Evolutionary conservation across 345 rosid genomes (phyloP), one percentile per base, ranked within the genome.

Genomic region (Aegle marmelos): DNA sequence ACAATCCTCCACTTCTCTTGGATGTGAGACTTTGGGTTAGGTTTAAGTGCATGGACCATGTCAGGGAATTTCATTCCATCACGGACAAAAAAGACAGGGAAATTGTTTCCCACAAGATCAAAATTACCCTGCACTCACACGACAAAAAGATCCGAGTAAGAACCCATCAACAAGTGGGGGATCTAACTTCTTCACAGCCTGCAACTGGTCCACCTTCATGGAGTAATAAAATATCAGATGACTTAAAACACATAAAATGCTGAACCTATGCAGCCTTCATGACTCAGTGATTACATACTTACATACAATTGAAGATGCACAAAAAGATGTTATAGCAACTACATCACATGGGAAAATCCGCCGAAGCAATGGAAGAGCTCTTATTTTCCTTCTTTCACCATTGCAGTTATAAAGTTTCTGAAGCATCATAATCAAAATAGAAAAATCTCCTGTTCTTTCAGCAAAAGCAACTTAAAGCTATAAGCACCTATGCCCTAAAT

Each of bases 1-100:
- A 96, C 56, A 56, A 96, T 90, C 86, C 99, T 92, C 99, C 99
- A 94, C 65, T 85, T 88, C 91, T 96, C 99, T 80, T 94, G 99
- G 81, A 96, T 83, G 85, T 96, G 97, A 64, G 99, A 86, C 87
- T 92, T 94, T 9, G 99, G 99, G 64, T 96, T 96, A n/a, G 99
- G 99, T 78, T 96, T 96, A 63, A 96, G 85, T 3, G 98, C 87
- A 85, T 96, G 99, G 22, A 96, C 89, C 93, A 91, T 82, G 84
- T 96, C 99, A 31, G 98, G 98, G 88, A 96, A 96, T 74, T 96
- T 91, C 90, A 96, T 92, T 70, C 95, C 99, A 88, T 94, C 99
- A 21, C 98, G 95, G 68, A 96, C 27, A 70, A 96, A 96, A 84
- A 96, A 96, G 76, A 96, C 99, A 7, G 97, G 98, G 84, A 94